phyloP scores from a whole-genome alignment of 179 eudicot species.

The Silene noctiflora region DNA sequence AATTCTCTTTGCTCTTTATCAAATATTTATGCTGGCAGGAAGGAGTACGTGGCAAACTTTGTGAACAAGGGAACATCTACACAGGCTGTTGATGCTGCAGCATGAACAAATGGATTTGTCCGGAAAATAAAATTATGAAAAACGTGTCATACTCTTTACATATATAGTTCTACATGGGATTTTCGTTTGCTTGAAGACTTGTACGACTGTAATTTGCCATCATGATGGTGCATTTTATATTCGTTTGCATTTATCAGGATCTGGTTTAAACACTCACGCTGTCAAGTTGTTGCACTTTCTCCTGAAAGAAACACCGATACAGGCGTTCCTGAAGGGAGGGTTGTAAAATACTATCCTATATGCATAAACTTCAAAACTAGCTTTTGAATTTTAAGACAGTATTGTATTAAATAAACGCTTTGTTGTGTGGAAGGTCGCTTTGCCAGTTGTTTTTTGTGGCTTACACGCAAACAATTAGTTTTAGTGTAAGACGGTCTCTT shows the following conservation, averaged over 20 bases:
- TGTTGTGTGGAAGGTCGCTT: not conserved
- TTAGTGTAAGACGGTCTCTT: no score
- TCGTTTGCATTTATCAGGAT: not conserved
- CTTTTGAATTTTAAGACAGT: not conserved
- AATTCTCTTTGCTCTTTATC: not conserved
- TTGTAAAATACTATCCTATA: not conserved
- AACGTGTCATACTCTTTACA: not conserved
- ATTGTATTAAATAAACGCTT: not conserved
- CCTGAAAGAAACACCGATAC: not conserved
- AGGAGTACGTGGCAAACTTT: conserved; percentile 54
- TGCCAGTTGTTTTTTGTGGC: no score
- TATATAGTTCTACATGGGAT: not conserved
- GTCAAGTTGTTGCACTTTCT: not conserved
- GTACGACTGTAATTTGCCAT: not conserved
- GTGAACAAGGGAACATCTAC: conserved; percentile 37
- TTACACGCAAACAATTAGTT: no score
- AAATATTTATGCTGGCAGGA: conserved; percentile 38
- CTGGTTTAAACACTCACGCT: not conserved
- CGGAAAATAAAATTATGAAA: not conserved
- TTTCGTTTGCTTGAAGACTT: not conserved
- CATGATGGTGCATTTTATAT: not conserved
- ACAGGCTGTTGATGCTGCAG: conserved; percentile 54
- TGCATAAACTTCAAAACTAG: not conserved
- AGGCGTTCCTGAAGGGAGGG: not conserved
- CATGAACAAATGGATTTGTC: conserved; percentile 30